Conservation (phyloP, 495 filamentous ascomycete genomes). For the Penicillium cosmopolitanum region DNA sequence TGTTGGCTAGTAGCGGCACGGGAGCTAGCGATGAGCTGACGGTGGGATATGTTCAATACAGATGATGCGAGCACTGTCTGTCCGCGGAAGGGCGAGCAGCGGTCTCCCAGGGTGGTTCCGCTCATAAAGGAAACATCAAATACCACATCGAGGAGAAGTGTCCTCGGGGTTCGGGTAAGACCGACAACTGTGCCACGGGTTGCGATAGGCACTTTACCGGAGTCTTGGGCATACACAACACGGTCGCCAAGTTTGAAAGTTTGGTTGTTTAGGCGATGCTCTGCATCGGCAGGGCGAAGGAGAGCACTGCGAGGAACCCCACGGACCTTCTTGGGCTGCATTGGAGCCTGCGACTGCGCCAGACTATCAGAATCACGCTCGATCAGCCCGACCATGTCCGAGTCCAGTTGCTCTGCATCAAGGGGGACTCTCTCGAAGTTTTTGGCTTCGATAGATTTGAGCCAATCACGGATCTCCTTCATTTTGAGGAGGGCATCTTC, state of each 20-base stretch:
- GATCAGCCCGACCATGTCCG: conserved; percentile 80
- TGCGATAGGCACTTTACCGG: conserved; percentile 93
- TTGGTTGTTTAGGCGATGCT: conserved; percentile 86
- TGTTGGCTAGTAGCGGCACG: conserved; percentile 69
- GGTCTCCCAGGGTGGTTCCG: conserved; percentile 82
- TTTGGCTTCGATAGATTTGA: conserved; percentile 87
- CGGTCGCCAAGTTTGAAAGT: conserved; percentile 85
- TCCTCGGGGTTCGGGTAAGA: conserved; percentile 80
- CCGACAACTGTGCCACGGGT: conserved; percentile 91
- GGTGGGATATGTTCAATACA: conserved; percentile 83
- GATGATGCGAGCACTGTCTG: conserved; percentile 83
- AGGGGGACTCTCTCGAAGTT: conserved; percentile 91
- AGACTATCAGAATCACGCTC: conserved; percentile 73
- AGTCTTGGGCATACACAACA: conserved; percentile 88
- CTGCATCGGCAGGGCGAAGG: conserved; percentile 88
- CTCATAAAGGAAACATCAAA: conserved; percentile 97
- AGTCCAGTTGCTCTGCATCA: conserved; percentile 94
- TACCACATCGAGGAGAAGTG: conserved; percentile 83
- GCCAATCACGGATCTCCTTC: conserved; percentile 86
- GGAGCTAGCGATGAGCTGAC: conserved; percentile 76
- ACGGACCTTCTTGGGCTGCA: conserved; percentile 61
- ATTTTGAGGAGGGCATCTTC: conserved; percentile 63
- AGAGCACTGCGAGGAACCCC: conserved; percentile 84
- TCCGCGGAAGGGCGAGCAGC: conserved; percentile 94
- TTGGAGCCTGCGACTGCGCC: conserved; percentile 53